These are phyloP conservation scores for Epicoccum sorghinum DNA, from an alignment of 2,329 filamentous ascomycete genomes.

Conservation along the genomic window DNA sequence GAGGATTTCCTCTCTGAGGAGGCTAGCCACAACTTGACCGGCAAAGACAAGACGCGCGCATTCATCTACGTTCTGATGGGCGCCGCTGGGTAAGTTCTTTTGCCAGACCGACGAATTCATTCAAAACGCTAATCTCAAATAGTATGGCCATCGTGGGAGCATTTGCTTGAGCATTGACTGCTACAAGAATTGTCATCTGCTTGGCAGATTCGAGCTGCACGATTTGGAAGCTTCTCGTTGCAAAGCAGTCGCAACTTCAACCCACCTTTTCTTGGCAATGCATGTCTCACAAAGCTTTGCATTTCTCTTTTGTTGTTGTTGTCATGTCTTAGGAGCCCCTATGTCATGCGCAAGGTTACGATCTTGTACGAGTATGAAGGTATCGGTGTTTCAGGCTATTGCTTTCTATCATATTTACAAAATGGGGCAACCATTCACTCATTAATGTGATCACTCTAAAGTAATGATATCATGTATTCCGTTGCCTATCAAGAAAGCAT, in stretches of 20 bases:
- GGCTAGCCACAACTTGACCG: constrained; percentile 54
- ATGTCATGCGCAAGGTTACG: constrained; percentile 6
- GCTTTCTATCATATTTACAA: constrained; percentile 24
- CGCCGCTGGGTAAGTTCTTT: constrained; percentile 30
- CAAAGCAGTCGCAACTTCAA: not conserved
- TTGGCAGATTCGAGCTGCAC: not conserved
- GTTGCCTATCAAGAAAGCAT: constrained; percentile 43
- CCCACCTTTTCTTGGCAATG: not conserved
- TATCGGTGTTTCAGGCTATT: constrained; percentile 14
- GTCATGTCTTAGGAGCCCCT: not conserved
- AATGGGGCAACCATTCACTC: constrained; percentile 45
- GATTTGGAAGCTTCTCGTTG: not conserved
- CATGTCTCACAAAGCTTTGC: not conserved
- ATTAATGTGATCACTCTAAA: constrained; percentile 39
- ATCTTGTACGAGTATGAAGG: constrained; percentile 24
- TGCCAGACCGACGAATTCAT: constrained; percentile 25
- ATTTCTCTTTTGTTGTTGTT: not conserved
- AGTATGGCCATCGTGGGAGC: constrained; percentile 47
- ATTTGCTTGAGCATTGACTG: constrained; percentile 36
- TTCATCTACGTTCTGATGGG: constrained; percentile 53
- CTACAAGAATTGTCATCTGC: not conserved
- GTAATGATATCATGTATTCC: constrained; percentile 43
- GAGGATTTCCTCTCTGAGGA: constrained; percentile 67
- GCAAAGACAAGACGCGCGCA: constrained; percentile 60
- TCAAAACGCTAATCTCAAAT: constrained; percentile 5